Conservation (phyloP, 257 asterid genomes). For the Jacaranda mimosifolia region DNA sequence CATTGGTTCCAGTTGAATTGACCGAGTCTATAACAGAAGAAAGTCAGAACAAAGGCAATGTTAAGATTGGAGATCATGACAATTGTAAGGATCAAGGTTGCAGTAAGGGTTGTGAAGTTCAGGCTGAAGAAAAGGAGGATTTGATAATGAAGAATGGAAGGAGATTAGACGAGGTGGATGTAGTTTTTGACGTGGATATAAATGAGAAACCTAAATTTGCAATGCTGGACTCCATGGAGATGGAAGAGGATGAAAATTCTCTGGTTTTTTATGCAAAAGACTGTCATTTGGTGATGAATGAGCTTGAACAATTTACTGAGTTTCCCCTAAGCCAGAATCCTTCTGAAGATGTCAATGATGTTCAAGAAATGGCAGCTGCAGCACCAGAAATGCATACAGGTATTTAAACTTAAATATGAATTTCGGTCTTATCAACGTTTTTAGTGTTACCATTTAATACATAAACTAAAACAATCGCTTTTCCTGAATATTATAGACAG, state of each 20-base stretch:
- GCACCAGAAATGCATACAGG: constrained; percentile 45
- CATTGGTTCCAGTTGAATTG: constrained; percentile 34
- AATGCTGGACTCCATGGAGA: constrained; percentile 57
- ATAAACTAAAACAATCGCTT: neutral
- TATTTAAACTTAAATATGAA: constrained; percentile 4
- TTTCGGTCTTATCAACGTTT: neutral
- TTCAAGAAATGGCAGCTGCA: constrained; percentile 24
- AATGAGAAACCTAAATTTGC: constrained; percentile 41
- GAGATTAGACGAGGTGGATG: constrained; percentile 27
- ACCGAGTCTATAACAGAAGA: constrained; percentile 35
- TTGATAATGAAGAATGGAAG: constrained; percentile 31
- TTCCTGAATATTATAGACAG: neutral
- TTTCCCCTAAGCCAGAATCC: constrained; percentile 2
- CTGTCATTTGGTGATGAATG: constrained; percentile 36
- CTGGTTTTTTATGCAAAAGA: constrained; percentile 54
- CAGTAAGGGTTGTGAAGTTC: constrained; percentile 24
- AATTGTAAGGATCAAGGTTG: neutral
- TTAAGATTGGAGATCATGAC: constrained; percentile 20
- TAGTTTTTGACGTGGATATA: constrained; percentile 29
- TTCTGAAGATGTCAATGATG: constrained; percentile 2
- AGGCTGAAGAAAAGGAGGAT: constrained; percentile 12
- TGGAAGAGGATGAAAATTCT: constrained; percentile 58
- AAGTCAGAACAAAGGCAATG: constrained; percentile 2
- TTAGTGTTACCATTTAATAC: neutral
- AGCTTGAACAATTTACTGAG: constrained; percentile 22